Conservation (phyloP, 2,329 filamentous ascomycete species). For the Passalora sequoiae region DNA sequence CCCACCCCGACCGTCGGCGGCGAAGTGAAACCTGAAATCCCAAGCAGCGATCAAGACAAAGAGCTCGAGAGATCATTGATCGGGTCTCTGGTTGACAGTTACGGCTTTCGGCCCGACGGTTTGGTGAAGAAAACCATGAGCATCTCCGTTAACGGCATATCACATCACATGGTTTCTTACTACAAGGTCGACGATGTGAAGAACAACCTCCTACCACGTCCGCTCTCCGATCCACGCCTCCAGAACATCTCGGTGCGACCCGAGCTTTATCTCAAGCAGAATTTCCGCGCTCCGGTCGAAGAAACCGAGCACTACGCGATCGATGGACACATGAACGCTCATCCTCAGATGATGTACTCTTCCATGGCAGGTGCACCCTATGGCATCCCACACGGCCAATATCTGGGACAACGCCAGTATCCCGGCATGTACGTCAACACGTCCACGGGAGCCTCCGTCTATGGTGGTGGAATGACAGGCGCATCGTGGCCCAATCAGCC, state of each 20-base stretch:
- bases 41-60: conserved; percentile 35
- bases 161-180: conserved; percentile 84
- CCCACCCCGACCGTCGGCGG: conserved; percentile 27
- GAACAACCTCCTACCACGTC: conserved; percentile 53
- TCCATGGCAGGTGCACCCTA: conserved; percentile 27
- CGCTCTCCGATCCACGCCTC: conserved; percentile 49
- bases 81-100: conserved; percentile 83
- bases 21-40: conserved; percentile 28
- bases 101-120: conserved; percentile 76
- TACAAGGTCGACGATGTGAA: conserved; percentile 79
- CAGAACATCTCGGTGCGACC: conserved; percentile 33
- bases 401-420: conserved; percentile 28
- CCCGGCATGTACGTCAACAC: conserved; percentile 29
- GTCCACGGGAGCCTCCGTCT: conserved; percentile 24
- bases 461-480: conserved; percentile 25
- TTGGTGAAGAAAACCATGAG: conserved; percentile 92
- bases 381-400: conserved; percentile 30
- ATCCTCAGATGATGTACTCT: conserved; percentile 33
- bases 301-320: conserved; percentile 36
- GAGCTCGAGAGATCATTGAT: conserved; percentile 59
- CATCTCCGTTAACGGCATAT: conserved; percentile 65
- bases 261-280: conserved; percentile 37
- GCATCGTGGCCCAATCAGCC: conserved; percentile 27
- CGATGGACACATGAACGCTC: conserved; percentile 33
- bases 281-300: conserved; percentile 37